Base-by-base conservation (phyloP, 352 stramenopile species). In the Achlya hypogyna region DNA sequence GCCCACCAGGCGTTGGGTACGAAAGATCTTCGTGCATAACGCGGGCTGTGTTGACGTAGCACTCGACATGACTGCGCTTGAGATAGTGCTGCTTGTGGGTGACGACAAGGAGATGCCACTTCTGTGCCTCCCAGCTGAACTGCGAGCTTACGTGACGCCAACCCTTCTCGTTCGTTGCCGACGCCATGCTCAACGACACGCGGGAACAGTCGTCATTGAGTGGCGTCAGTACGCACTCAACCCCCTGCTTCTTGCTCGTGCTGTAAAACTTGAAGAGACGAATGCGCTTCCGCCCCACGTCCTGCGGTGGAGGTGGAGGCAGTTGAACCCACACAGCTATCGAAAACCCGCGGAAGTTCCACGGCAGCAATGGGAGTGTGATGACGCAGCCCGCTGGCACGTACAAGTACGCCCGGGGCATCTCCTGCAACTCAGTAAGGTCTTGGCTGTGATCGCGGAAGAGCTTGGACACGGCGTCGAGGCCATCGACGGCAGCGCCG, bases 21-120 rank as follows among this genome's bases (percentile, higher is more conserved):
- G 87, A 74, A 1, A 94, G 74, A 53, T 92, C 86, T 69, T 79
- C 58, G 20, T 28, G 51, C 18, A 59, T 65, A 35, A 18, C 31
- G 38, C 51, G 65, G 25, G 76, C 76, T 6, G 63, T 76, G 29
- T 93, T 81, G 12, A 94, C 71, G 54, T 79, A 80, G 62, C 83
- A 91, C 43, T 81, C 82, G 31, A 94, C 81, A 67, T 84, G 83
- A 60, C 86, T 94, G 70, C 91, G 91, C 62, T 88, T 90, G 22
- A 94, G 78, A 69, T 94, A 94, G 31, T 91, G 86, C 31, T 91
- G 71, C 29, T 81, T 90, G 60, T 94, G 86, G 1, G 78, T 77
- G 25, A 94, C 69, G 18, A 91, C 78, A 1, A 94, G 47, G 14
- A 93, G 52, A 63, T 94, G 86, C 86, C 86, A 94, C 53, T 78